Base-by-base conservation (phyloP, 2,329 filamentous ascomycete genomes). In the Cryphonectria naterciae region DNA sequence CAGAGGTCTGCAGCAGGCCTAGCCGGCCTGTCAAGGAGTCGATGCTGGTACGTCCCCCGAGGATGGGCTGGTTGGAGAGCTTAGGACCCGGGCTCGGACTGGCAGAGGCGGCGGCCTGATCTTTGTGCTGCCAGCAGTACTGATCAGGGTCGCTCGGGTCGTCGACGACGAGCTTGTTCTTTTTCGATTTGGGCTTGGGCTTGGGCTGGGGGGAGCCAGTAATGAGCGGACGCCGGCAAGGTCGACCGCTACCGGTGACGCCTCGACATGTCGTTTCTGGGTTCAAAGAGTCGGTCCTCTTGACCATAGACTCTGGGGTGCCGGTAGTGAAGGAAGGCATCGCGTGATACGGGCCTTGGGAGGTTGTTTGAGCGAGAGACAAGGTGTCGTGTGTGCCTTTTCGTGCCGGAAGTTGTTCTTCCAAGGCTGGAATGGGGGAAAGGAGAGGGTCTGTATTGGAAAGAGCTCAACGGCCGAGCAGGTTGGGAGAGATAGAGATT, bases 111-210 rank as follows among this genome's bases (percentile, higher is more conserved):
- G 79, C 78, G 69, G 93, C 93, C 80, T 99, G 96, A 70, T 96
- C 93, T 79, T 93, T 95, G 83, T 99, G 96, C 80, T 98, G 94
- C 92, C 93, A 97, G 84, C 95, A 98, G 82, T 94, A 98, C 65
- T 91, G 87, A n/a, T 82, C 85, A 72, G 89, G 86, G 64, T 88
- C 85, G 70, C 84, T 82, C 2, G 87, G 85, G 72, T 89, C 86
- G 68, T 83, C 81, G 7, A 83, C 81, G 76, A 82, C 79, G 19
- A 81, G 76, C 2, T 43, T 32, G 56, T 63, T 73, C 32, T 76
- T 74, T 73, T 80, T 58, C 75, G 76, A 52, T 75, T 78, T 70
- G 77, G 78, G 71, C 73, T 75, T 78, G 76, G 77, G 79, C 67
- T 71, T 76, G 72, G 70, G 80, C 75, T 73, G 78, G 75, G 79